Conservation (phyloP, 164 flowering plant genomes). For the Vitis rupestris region DNA sequence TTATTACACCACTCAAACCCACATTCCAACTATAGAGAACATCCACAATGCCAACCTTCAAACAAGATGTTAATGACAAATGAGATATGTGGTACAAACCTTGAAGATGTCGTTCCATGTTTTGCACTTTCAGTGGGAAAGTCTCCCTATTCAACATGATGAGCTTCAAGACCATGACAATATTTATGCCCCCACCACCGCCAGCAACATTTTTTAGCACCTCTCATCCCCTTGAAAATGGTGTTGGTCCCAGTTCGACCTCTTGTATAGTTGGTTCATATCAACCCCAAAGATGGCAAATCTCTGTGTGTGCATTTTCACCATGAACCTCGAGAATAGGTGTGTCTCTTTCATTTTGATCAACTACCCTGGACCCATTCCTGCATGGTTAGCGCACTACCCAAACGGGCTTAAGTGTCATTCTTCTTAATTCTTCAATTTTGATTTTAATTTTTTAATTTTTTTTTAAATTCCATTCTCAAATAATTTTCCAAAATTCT, state of each 20-base stretch:
- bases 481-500: too few species aligned
- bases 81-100: conserved; percentile 64
- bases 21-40: too few species aligned
- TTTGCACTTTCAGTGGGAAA: conserved; percentile 89
- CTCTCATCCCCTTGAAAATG: conserved; percentile 64
- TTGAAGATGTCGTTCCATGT: conserved; percentile 84
- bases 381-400: too few species aligned
- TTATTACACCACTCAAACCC: too few species aligned
- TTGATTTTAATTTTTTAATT: too few species aligned
- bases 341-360: too few species aligned
- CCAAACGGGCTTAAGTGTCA: too few species aligned
- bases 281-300: conserved; percentile 50
- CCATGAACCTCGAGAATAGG: too few species aligned
- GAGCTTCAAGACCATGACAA: too few species aligned
- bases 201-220: conserved; percentile 60
- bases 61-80: conserved; percentile 83
- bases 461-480: too few species aligned
- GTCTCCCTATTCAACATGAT: conserved; percentile 73
- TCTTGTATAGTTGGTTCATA: conserved; percentile 47
- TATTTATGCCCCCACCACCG: conserved; percentile 59
- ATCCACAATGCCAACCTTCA: conserved; percentile 61
- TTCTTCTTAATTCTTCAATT: too few species aligned
- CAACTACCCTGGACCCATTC: too few species aligned
- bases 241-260: conserved; percentile 54
- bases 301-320: background rate